phyloP scores from a whole-genome alignment of 495 filamentous ascomycete genomes.

The Achaetomiella virescens region DNA sequence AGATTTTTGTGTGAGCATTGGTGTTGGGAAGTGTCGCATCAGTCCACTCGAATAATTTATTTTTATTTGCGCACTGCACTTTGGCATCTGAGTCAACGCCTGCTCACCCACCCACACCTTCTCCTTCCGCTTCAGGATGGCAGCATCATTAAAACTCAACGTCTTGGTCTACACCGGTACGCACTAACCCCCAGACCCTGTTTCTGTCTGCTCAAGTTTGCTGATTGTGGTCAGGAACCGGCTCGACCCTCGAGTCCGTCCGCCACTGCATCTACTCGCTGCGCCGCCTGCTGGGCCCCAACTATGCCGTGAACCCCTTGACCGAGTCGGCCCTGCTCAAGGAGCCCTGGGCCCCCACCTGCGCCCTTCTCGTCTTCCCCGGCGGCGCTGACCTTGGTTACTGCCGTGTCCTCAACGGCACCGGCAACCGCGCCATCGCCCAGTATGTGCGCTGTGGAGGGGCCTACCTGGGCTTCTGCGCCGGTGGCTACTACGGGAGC shows the following conservation, averaged over 20 bases:
- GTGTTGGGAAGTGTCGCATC: not conserved
- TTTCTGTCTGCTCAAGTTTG: not conserved
- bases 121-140: slow-evolving; percentile 33
- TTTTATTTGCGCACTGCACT: not conserved
- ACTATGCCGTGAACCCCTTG: slow-evolving; percentile 87
- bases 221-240: slow-evolving; percentile 55
- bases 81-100: slow-evolving; percentile 1
- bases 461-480: slow-evolving; percentile 83
- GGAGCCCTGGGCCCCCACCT: slow-evolving; percentile 85
- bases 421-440: slow-evolving; percentile 74
- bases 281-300: slow-evolving; percentile 80
- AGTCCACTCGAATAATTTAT: not conserved
- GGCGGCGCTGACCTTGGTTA: slow-evolving; percentile 94
- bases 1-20: not conserved
- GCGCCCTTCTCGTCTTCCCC: slow-evolving; percentile 84
- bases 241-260: slow-evolving; percentile 80
- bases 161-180: slow-evolving; percentile 82
- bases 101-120: not conserved
- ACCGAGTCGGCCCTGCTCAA: slow-evolving; percentile 72
- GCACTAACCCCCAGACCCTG: not conserved
- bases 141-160: slow-evolving; percentile 66
- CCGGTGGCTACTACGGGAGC: slow-evolving; percentile 87
- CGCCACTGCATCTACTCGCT: slow-evolving; percentile 84
- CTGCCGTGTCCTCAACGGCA: slow-evolving; percentile 79
- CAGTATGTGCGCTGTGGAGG: slow-evolving; percentile 86